Evolutionary conservation across 768 basidiomycete genomes (phyloP).

Genomic region (Aureoboletus auriporus): DNA sequence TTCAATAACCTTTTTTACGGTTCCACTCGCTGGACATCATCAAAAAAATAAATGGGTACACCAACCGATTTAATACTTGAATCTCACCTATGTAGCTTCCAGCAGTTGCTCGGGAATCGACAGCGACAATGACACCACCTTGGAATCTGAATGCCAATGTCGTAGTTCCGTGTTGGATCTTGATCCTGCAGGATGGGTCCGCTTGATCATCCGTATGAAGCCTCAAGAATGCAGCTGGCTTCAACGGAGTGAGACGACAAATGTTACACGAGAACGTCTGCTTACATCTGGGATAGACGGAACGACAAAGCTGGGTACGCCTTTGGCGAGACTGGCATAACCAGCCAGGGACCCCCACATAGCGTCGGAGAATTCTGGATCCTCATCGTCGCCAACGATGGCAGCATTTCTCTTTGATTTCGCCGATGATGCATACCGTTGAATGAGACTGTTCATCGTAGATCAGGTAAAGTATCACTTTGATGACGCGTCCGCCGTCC

Average conservation of each 20-base stretch:
- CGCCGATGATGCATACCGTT: slow-evolving; percentile 60
- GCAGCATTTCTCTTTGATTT: slow-evolving; percentile 41
- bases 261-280: slow-evolving; percentile 3
- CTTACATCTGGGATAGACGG: slow-evolving; percentile 77
- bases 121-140: slow-evolving; percentile 98
- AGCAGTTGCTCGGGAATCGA: slow-evolving; percentile 97
- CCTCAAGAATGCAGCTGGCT: slow-evolving; percentile 90
- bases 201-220: slow-evolving; percentile 95
- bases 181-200: slow-evolving; percentile 92
- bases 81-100: slow-evolving; percentile 91
- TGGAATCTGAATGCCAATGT: slow-evolving; percentile 95
- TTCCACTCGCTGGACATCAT: slow-evolving; percentile 71
- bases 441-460: slow-evolving; percentile 69
- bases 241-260: slow-evolving; percentile 12
- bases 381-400: slow-evolving; percentile 56
- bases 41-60: not conserved
- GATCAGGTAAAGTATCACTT: slow-evolving; percentile 11
- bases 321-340: slow-evolving; percentile 69
- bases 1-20: slow-evolving; percentile 99
- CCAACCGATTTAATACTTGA: not conserved
- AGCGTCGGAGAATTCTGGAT: slow-evolving; percentile 47
- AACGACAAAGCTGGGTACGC: slow-evolving; percentile 67
- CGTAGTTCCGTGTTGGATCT: slow-evolving; percentile 98
- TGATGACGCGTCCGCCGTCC: slow-evolving; percentile 30
- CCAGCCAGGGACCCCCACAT: slow-evolving; percentile 84